Base-by-base conservation (phyloP, 2,329 filamentous ascomycete genomes). In the Colletotrichum lini region DNA sequence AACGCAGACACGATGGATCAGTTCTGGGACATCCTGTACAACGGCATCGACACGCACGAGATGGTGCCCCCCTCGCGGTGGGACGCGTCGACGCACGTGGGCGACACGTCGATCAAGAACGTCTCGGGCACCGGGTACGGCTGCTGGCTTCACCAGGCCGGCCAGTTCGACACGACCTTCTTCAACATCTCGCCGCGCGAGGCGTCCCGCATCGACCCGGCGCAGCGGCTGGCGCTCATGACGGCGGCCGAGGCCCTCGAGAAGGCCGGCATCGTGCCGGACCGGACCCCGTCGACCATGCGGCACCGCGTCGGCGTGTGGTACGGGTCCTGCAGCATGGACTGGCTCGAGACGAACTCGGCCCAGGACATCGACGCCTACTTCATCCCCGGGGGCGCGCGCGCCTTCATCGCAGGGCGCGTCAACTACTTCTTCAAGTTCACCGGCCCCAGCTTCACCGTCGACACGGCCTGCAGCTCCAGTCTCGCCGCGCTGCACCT, bases 391-490 rank as follows among this genome's bases (percentile, higher is more conserved):
- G 87, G 86, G n/a, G 82, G 82, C n/a, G 78, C 79, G 5, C 80
- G 88, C 18, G 87, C 86, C 0, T 90, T 90, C 65, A 82, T 78
- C 0, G 83, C 84, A 0, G 88, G 87, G 0, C 82, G 87, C 90
- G 93, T 94, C 77, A 94, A 94, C 81, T 94, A 94, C 80, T 92
- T 91, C 79, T 94, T 94, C 81, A 92, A 93, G 76, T 94, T 94
- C 80, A 89, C 87, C 54, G 93, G 93, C 0, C 92, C 92, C 0
- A 93, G 90, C 26, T 91, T 90, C 77, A 92, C 88, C 67, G 85
- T 94, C 59, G 93, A 95, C 75, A 94, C 93, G n/a, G 93, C 93
- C 4, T 95, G 93, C 78, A 94, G 92, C 0, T 94, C 92, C 0
- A 92, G 91, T 73, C 85, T 93, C 13, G 91, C 92, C 4, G 92